Evolutionary conservation across 495 filamentous ascomycete genomes (phyloP), one percentile per base, ranked within the genome.

Genomic region (Choiromyces venosus): DNA sequence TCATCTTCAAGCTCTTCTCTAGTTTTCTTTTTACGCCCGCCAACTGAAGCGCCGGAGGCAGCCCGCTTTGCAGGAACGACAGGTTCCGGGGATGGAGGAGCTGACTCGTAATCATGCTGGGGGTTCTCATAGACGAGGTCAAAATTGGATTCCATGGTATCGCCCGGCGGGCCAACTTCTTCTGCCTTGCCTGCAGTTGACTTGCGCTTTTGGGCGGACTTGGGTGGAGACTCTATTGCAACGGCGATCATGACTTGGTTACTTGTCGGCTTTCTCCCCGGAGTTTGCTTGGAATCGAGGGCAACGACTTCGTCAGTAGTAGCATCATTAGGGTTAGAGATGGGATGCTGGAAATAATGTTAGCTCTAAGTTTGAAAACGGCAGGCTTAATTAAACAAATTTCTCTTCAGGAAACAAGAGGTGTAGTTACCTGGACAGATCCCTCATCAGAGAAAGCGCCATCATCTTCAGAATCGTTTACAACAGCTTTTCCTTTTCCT

Each of bases 401-500:
- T 56, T 29, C 8, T 9, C 25, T 52, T 29, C 46, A n/a, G 33
- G 16, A 9, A 61, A 18, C 12, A 33, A 61, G 25, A 61, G 29
- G 52, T 33, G 52, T 61, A 61, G 33, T 14, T 29, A 61, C 52
- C 25, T 61, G 52, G 18, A 4, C 25, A 33, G 25, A 33, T 14
- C 12, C 52, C 52, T 61, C 52, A 61, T 61, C 52, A 61, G 52
- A 61, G 52, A 61, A 61, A 61, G 52, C 25, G 52, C 25, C 52
- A 33, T 61, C 52, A 29, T 61, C 52, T 33, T 61, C 52, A 33
- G 52, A 61, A 61, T 61, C 52, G 33, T 33, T 16, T 12, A 61
- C 52, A 61, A 61, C 52, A 61, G 52, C 52, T 61, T 61, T 61
- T 33, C 52, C 52, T 61, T 33, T 46, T 5, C 40, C 14, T 42